Base-by-base conservation (phyloP, 2,329 filamentous ascomycete species). In the Arthrobotrys pseudoclavata region DNA sequence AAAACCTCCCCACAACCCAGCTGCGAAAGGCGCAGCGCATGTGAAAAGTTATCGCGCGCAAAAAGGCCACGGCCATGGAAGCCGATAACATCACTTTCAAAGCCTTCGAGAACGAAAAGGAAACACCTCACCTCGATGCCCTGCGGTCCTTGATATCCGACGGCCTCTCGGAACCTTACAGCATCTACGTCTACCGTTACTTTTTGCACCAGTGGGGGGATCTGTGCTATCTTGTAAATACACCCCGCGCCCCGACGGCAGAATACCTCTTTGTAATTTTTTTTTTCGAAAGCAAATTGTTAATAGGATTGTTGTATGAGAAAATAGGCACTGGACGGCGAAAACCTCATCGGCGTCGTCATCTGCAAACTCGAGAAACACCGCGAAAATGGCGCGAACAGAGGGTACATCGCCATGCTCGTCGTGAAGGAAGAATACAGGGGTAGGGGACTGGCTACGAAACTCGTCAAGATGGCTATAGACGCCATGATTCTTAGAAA, bases 131-230 rank as follows among this genome's bases (percentile, higher is more conserved):
- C 83, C 89, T 99, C 48, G 90, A 94, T 40, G 90, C 93, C 48
- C 97, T 99, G 84, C 91, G 95, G 69, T 91, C 94, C 71, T 86
- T 99, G 82, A 99, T 99, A 82, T 96, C 94, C 52, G 97, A 95
- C 82, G 96, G 98, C 83, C 88, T 99, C 61, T 98, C 95, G 81
- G 96, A 99, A 84, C 96, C 96, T 0, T 99, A 99, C 84, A 98
- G 95, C 85, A 98, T 99, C 83, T 99, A 99, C 85, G 96, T 99
- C 74, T 99, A 98, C 84, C 90, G 96, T 34, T 99, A 99, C 84
- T 99, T 99, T 82, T 86, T 99, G 18, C 97, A 96, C 83, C 94
- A 98, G 88, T 99, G 96, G 96, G 92, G 92, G 4, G 91, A 98
- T 82, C 86, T 99, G n/a, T 99, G 96, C 84, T 98, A 93, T 84